These are phyloP conservation scores for Colletotrichum aenigma DNA, from an alignment of 2,329 filamentous ascomycete genomes.

Conservation along the genomic window DNA sequence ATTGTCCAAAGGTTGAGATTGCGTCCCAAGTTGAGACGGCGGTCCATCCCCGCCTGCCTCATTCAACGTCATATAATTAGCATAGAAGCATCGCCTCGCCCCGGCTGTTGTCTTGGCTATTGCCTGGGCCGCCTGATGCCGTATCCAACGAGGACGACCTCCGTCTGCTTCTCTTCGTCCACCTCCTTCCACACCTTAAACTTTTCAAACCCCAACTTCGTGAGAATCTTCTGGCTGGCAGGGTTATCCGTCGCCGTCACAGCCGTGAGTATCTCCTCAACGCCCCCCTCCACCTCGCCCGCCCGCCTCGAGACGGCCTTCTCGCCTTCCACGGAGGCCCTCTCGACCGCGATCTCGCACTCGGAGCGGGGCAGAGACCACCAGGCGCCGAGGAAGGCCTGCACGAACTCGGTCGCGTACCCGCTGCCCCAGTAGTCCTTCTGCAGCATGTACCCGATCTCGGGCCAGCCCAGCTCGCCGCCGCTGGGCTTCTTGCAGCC, in stretches of 20 bases:
- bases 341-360: constrained; percentile 47
- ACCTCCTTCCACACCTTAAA: constrained; percentile 42
- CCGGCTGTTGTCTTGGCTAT: background rate
- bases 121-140: background rate
- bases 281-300: constrained; percentile 20
- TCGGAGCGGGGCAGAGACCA: constrained; percentile 52
- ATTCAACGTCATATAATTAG: background rate
- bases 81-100: background rate
- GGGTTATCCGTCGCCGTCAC: constrained; percentile 53
- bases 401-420: constrained; percentile 61
- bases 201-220: constrained; percentile 58
- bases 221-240: constrained; percentile 60
- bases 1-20: background rate
- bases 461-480: constrained; percentile 56
- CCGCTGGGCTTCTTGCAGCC: constrained; percentile 44
- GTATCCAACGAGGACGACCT: background rate
- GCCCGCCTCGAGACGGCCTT: constrained; percentile 6
- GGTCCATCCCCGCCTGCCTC: background rate
- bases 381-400: constrained; percentile 50
- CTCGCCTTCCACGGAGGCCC: constrained; percentile 32
- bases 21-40: background rate
- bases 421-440: constrained; percentile 60
- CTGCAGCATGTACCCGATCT: constrained; percentile 62
- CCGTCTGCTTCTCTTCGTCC: constrained; percentile 17
- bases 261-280: constrained; percentile 47